Evolutionary conservation across 768 basidiomycete species (phyloP), one percentile per base, ranked within the genome.

Genomic region (Grammothele lineata): DNA sequence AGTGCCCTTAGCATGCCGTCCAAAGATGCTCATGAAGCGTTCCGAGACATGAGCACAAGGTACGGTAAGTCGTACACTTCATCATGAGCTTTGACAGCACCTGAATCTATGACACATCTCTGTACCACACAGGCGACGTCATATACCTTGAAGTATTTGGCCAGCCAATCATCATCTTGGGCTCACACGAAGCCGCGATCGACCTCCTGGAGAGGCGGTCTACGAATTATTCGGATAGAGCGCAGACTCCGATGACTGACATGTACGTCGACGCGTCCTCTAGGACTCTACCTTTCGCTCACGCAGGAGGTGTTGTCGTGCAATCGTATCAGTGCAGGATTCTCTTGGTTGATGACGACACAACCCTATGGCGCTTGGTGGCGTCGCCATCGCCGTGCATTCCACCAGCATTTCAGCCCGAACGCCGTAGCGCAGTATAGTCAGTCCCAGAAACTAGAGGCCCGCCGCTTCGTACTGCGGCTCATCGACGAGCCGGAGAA

Each of bases 331-430:
- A 43, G 47, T 10, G 37, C 47, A 1, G 47, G 47, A 1, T 43
- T 37, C 40, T 36, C 41, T 33, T 48, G 47, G 47, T 39, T 36
- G 34, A 36, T 47, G 18, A 34, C 40, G 1, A 26, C 40, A 15
- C 32, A 35, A 17, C 32, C 32, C n/a, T 47, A 51, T n/a, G 34
- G 18, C 9, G 12, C 47, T n/a, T 24, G 30, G 11, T 57, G 56
- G 56, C 40, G 52, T 18, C 25, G 42, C 12, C 37, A 57, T 24
- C 56, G 56, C 12, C 41, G 43, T n/a, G 38, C 38, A 2, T 48
- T 54, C 30, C 56, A 57, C 24, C 53, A 51, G 41, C 30, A 45
- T 12, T 54, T 54, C 39, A 33, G 51, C 8, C 43, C 27, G 14
- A 40, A 37, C 25, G 41, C 56, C 3, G 32, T 48, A 9, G 32